Conservation (phyloP, 2,329 filamentous ascomycete species). For the Penicillium thymicola region DNA sequence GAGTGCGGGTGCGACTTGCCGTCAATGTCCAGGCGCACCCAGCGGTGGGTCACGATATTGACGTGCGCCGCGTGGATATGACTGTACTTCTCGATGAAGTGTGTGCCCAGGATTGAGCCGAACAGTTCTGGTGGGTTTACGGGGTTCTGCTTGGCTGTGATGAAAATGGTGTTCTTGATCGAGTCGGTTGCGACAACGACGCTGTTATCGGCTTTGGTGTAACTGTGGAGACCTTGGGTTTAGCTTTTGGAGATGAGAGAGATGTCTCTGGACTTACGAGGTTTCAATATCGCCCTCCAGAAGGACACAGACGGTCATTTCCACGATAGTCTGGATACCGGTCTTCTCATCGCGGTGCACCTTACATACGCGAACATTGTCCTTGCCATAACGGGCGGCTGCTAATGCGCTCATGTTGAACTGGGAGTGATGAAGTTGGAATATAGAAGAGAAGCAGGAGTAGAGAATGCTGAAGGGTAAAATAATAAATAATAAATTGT, state of each 20-base stretch:
- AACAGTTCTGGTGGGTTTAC: constrained; percentile 92
- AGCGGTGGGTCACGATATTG: constrained; percentile 78
- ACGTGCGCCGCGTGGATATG: constrained; percentile 86
- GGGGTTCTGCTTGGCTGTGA: constrained; percentile 89
- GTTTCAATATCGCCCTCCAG: constrained; percentile 89
- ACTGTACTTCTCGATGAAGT: constrained; percentile 82
- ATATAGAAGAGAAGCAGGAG: neutral
- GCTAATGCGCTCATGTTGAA: constrained; percentile 37
- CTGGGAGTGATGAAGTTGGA: neutral
- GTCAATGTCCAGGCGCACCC: constrained; percentile 83
- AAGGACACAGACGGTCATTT: constrained; percentile 92
- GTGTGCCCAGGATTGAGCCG: constrained; percentile 75
- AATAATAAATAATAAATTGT: neutral
- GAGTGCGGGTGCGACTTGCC: constrained; percentile 92
- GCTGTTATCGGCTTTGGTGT: constrained; percentile 90
- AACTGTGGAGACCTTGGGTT: constrained; percentile 51
- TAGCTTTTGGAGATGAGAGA: neutral
- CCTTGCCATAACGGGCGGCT: constrained; percentile 60
- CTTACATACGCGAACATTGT: constrained; percentile 98
- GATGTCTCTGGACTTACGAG: constrained; percentile 55
- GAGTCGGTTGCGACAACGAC: constrained; percentile 95
- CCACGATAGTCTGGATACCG: constrained; percentile 78
- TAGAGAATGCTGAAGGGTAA: neutral
- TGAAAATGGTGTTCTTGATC: constrained; percentile 96
- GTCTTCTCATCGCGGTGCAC: constrained; percentile 75